These are phyloP conservation scores for Fusarium odoratissimum DNA, from an alignment of 2,329 filamentous ascomycete species.

Conservation along the genomic window DNA sequence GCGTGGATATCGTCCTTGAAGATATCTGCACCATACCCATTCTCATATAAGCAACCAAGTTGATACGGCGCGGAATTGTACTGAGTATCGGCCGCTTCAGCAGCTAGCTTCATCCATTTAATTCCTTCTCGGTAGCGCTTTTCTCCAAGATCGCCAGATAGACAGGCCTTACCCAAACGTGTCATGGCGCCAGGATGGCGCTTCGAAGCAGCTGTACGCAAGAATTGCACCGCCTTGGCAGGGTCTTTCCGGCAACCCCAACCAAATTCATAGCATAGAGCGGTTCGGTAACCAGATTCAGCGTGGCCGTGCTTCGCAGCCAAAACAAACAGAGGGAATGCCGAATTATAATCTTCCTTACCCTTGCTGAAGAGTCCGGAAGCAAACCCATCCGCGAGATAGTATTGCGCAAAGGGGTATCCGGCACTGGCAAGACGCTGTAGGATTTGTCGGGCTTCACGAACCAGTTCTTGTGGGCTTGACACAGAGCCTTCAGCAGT, in stretches of 20 bases:
- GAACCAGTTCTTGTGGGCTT: conserved; percentile 76
- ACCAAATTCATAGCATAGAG: conserved; percentile 96
- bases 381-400: conserved; percentile 92
- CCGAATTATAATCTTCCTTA: conserved; percentile 89
- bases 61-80: conserved; percentile 96
- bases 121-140: conserved; percentile 90
- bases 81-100: conserved; percentile 88
- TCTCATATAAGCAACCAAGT: conserved; percentile 87
- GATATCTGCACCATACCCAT: conserved; percentile 92
- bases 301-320: conserved; percentile 98
- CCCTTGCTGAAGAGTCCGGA: conserved; percentile 96
- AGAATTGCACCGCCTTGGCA: conserved; percentile 92
- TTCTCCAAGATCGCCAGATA: conserved; percentile 88
- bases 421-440: conserved; percentile 86
- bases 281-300: conserved; percentile 93
- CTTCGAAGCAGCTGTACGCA: conserved; percentile 89
- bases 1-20: conserved; percentile 93
- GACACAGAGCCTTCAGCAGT: conserved; percentile 59
- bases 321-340: conserved; percentile 91
- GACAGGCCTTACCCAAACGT: conserved; percentile 88
- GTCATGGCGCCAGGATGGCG: conserved; percentile 96
- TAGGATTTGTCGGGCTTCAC: conserved; percentile 89
- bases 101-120: conserved; percentile 95
- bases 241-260: conserved; percentile 95
- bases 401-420: conserved; percentile 98